Percentiles rank a stretch among this genome's conserved stretches.
Evolutionary conservation across 495 filamentous ascomycete species (phyloP).

Genomic region (Tuber melanosporum): DNA sequence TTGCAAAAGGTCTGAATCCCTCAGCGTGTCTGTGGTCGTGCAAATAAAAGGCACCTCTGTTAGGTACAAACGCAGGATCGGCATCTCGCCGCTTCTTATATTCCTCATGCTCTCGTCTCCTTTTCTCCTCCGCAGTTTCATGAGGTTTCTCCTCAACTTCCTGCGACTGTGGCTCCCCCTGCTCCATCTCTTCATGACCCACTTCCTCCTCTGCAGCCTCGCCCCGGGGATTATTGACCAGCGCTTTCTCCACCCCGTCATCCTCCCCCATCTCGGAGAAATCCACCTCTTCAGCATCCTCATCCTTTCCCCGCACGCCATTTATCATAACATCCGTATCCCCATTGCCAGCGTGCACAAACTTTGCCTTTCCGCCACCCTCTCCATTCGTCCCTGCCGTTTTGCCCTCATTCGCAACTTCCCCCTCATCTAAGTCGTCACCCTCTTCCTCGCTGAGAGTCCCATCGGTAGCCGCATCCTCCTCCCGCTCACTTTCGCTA

Average conservation of each 20-base stretch:
- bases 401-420: slow-evolving; percentile 16
- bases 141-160: slow-evolving; percentile 32
- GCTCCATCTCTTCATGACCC: slow-evolving; percentile 44
- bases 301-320: slow-evolving; percentile 62
- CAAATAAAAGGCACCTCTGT: slow-evolving; percentile 91
- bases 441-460: slow-evolving; percentile 36
- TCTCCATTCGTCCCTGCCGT: slow-evolving; percentile 15
- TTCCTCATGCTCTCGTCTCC: slow-evolving; percentile 82
- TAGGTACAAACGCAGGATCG: slow-evolving; percentile 91
- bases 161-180: slow-evolving; percentile 53
- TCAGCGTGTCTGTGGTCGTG: slow-evolving; percentile 83
- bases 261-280: slow-evolving; percentile 54
- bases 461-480: slow-evolving; percentile 31
- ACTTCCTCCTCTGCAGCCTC: slow-evolving; percentile 39
- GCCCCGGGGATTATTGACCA: slow-evolving; percentile 16
- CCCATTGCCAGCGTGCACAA: slow-evolving; percentile 11
- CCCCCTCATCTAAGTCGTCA: slow-evolving; percentile 26
- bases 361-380: slow-evolving; percentile 19
- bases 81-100: slow-evolving; percentile 78
- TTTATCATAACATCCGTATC: slow-evolving; percentile 91
- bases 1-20: slow-evolving; percentile 64
- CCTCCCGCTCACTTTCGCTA: slow-evolving; percentile 24
- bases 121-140: slow-evolving; percentile 57
- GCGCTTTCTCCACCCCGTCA: slow-evolving; percentile 42
- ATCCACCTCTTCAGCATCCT: slow-evolving; percentile 54